Base-by-base conservation (phyloP, 306 rosid species). In the Cicer bijugum region DNA sequence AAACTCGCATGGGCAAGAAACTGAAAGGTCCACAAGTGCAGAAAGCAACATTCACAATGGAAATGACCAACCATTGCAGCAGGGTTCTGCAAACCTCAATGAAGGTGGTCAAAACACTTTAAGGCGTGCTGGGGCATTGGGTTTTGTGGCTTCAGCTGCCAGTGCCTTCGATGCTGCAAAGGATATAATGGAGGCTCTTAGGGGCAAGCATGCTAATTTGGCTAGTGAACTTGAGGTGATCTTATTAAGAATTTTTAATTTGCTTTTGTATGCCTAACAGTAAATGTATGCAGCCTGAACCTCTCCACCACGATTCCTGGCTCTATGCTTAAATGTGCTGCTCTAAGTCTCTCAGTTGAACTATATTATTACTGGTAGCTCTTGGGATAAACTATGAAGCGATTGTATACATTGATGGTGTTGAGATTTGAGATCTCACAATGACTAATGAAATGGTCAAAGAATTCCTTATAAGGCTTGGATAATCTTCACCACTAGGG, bases 141-240 rank as follows among this genome's bases (percentile, higher is more conserved):
- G 99, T 76, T 83, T 86, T 70, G 96, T 82, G 77, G 93, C 97
- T 66, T 95, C 99, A 69, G 97, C 99, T 75, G 89, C 97, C 67
- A 90, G 93, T 78, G 99, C 99, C 77, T 95, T 95, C 80, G 99
- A 95, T 86, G 97, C 99, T 82, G 97, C 99, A 20, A 95, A 95
- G 89, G 99, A 91, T 85, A 91, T 95, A 75, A 91, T 95, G 97
- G 99, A 95, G 88, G 91, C 96, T 82, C 99, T 95, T 75, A 84
- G 99, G 89, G 90, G 99, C 88, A 95, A 91, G 84, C 99, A 95
- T 75, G 81, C 96, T 75, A 95, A 95, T 83, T 90, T 95, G 86
- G 99, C 99, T 56, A 77, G 93, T 85, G 97, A 95, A 85, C 99
- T 95, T 6, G 99, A 95, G 99, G 99, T 91, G 75, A 84, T 71